Conservation (phyloP, 1,139 yeast species). For the Suhomyces maxii region DNA sequence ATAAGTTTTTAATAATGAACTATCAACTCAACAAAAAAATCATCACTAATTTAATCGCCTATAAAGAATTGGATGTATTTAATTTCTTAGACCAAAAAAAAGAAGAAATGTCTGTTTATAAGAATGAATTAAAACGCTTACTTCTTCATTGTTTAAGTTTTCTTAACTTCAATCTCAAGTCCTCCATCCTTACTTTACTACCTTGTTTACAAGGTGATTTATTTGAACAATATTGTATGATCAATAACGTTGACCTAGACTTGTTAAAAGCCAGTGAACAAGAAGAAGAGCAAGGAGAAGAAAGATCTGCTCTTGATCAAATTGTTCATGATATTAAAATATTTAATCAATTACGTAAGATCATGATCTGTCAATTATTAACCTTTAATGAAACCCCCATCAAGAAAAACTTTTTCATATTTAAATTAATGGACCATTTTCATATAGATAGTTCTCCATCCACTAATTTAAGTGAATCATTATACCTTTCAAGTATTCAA, state of each 20-base stretch:
- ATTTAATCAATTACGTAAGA: constrained; percentile 41
- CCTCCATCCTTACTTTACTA: constrained; percentile 31
- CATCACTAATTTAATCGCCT: constrained; percentile 30
- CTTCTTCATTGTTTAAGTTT: constrained; percentile 23
- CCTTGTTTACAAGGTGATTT: constrained; percentile 40
- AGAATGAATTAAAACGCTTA: constrained; percentile 8
- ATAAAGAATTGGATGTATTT: constrained; percentile 36
- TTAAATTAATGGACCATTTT: constrained; percentile 20
- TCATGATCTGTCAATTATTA: constrained; percentile 42
- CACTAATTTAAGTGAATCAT: constrained; percentile 1
- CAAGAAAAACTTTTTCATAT: constrained; percentile 33
- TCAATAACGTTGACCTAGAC: constrained; percentile 32
- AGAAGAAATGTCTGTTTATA: constrained; percentile 1
- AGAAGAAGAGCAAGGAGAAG: constrained; percentile 6
- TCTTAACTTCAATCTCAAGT: constrained; percentile 29
- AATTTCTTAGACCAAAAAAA: constrained; percentile 15
- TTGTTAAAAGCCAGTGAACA: constrained; percentile 10
- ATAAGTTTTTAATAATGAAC: constrained; percentile 36
- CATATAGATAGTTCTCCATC: constrained; percentile 9
- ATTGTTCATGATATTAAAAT: constrained; percentile 21
- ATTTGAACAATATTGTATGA: constrained; percentile 42
- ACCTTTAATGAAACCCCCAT: constrained; percentile 33
- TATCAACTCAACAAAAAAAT: constrained; percentile 41
- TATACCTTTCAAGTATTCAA: constrained; percentile 9
- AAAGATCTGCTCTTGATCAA: constrained; percentile 15